Evolutionary conservation across 2,329 filamentous ascomycete genomes (phyloP), one percentile per base, ranked within the genome.

Genomic region (Pestalotiopsis sp.): DNA sequence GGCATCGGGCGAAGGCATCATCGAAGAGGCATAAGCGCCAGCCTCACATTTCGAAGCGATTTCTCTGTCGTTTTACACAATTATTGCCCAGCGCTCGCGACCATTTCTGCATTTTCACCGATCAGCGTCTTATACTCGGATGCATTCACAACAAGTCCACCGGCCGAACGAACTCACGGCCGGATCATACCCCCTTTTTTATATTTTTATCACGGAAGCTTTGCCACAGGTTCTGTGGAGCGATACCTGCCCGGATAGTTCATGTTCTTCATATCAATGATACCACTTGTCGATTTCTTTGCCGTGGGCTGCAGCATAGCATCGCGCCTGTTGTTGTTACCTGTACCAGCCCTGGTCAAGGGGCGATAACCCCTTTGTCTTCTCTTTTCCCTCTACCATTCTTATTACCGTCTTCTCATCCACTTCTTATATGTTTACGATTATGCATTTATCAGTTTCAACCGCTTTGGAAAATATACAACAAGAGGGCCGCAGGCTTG

Each of bases 1-100:
- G 72, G 91, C 91, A 36, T 92, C 93, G 67, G 94, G 94, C 74
- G 91, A 92, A 72, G 87, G 87, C 60, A 90, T 90, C 73, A 86
- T 86, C 76, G 88, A 90, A 75, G 88, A 90, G 75, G 83, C 88
- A 12, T 91, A 80, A 80, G 17, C 27, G 31, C 13, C 59, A 9
- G 11, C n/a, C 23, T 59, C 20, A 6, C 25, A 27, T 59, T 23
- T 58, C 57, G 14, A 14, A 27, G 11, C 20, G 23, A 14, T 7
- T 13, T 27, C 9, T n/a, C 23, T 59, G 17, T 23, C 27, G 27
- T 23, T 23, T 14, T 52, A 11, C 45, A 52, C 45, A 52, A n/a
- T 52, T 52, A 20, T 52, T 52, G 45, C 9, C 17, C 45, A 52
- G 45, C 17, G 14, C 45, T 52, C 17, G 17, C 14, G 17, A 20